These are phyloP conservation scores for Orobanche coerulescens DNA, from an alignment of 257 asterid species.

Conservation along the genomic window DNA sequence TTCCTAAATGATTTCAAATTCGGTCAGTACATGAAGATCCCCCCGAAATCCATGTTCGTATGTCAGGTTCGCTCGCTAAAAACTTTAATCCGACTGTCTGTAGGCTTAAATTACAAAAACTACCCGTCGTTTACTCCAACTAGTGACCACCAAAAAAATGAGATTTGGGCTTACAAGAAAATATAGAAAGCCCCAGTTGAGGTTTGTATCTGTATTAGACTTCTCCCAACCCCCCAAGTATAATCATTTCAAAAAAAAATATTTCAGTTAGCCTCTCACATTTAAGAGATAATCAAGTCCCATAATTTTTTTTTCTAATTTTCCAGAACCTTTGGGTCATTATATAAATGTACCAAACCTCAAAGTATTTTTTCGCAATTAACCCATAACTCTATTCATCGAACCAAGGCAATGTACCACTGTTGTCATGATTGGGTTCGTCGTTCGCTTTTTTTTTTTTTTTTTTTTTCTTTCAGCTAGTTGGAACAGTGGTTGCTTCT, in stretches of 20 bases:
- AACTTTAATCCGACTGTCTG: not conserved
- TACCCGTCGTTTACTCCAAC: not conserved
- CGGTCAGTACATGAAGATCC: conserved; percentile 85
- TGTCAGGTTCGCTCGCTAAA: conserved; percentile 24
- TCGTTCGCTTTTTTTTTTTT: too few species aligned
- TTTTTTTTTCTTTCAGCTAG: conserved; percentile 37
- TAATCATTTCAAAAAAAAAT: not conserved
- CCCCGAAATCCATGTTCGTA: conserved; percentile 74
- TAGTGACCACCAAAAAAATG: too few species aligned
- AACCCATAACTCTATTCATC: not conserved
- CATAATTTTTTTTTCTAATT: too few species aligned
- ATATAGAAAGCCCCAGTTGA: too few species aligned
- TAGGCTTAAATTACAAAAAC: not conserved
- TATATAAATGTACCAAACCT: too few species aligned
- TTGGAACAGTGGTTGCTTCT: conserved; percentile 53
- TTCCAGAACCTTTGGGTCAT: not conserved
- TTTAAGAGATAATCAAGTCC: not conserved
- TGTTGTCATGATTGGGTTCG: not conserved
- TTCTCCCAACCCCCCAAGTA: not conserved
- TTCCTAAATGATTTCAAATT: conserved; percentile 63
- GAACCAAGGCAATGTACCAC: not conserved
- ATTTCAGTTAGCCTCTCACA: not conserved
- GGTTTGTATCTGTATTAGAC: too few species aligned
- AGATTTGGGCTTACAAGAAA: too few species aligned
- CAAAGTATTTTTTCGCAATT: not conserved